Evolutionary conservation across 2,329 filamentous ascomycete genomes (phyloP).

Genomic region (Pestalotiopsis fici): DNA sequence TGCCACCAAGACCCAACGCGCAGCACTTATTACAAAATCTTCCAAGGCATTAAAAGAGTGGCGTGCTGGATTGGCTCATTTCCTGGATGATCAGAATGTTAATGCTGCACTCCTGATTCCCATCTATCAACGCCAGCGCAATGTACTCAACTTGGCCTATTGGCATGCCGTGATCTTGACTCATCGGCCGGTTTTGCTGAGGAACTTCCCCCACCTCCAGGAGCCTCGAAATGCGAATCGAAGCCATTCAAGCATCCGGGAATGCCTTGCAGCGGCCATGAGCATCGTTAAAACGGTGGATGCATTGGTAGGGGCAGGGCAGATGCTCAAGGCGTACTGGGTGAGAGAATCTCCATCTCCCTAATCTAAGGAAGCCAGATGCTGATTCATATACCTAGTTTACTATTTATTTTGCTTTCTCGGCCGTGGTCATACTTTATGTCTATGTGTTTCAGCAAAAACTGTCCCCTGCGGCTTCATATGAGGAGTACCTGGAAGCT

Average conservation of each 20-base stretch:
- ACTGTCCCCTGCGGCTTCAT: slow-evolving; percentile 6
- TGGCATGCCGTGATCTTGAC: slow-evolving; percentile 43
- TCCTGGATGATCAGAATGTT: slow-evolving; percentile 37
- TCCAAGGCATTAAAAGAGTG: slow-evolving; percentile 33
- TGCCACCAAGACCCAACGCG: slow-evolving; percentile 24
- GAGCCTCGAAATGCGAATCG: slow-evolving; percentile 12
- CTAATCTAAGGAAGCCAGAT: neutral
- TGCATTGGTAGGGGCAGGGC: slow-evolving; percentile 21
- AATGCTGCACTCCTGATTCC: slow-evolving; percentile 34
- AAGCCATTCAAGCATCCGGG: slow-evolving; percentile 19
- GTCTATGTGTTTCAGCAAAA: slow-evolving; percentile 21
- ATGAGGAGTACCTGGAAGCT: slow-evolving; percentile 15
- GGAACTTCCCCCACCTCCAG: slow-evolving; percentile 31
- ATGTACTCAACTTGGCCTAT: slow-evolving; percentile 41
- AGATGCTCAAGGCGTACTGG: slow-evolving; percentile 32
- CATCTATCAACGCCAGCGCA: slow-evolving; percentile 41
- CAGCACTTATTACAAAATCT: slow-evolving; percentile 26
- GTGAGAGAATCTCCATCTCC: slow-evolving; percentile 10
- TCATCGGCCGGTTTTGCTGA: slow-evolving; percentile 37
- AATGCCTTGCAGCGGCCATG: slow-evolving; percentile 26
- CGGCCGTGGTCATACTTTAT: slow-evolving; percentile 25
- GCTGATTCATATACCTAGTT: neutral
- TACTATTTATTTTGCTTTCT: slow-evolving; percentile 25
- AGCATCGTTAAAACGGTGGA: slow-evolving; percentile 25
- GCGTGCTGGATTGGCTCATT: slow-evolving; percentile 33